A percentile compares a stretch with the other conserved stretches of the same genome.
Conservation (phyloP, 1,284 basidiomycete species). For the Irpex rosettiformis region DNA sequence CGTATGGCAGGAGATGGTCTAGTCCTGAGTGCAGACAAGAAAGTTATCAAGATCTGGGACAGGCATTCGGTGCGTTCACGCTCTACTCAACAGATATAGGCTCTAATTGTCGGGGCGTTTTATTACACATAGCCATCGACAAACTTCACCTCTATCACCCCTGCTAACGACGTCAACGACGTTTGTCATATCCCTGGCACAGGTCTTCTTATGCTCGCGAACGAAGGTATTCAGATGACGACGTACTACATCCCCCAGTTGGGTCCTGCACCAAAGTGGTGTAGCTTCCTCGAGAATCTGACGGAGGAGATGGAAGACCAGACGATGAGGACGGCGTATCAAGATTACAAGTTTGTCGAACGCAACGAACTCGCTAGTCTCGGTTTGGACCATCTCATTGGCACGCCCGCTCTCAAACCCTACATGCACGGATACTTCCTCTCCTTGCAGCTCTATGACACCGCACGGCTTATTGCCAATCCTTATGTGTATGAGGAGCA, state of each 20-base stretch:
- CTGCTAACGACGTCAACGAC: conserved; percentile 85
- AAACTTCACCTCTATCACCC: conserved; percentile 93
- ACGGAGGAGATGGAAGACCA: conserved; percentile 97
- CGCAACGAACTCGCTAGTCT: conserved; percentile 80
- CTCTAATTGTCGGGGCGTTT: conserved; percentile 1
- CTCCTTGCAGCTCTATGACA: conserved; percentile 92
- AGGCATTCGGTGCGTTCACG: conserved; percentile 67
- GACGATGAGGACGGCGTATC: conserved; percentile 74
- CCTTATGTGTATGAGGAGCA: conserved; percentile 95
- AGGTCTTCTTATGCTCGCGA: conserved; percentile 85
- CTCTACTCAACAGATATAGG: no score
- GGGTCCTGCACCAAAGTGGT: conserved; percentile 96
- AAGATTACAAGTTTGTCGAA: conserved; percentile 98
- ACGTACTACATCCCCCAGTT: conserved; percentile 94
- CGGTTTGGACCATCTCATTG: conserved; percentile 91
- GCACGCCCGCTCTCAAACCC: conserved; percentile 92
- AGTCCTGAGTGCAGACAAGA: conserved; percentile 87
- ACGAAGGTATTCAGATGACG: conserved; percentile 90
- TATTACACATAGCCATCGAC: conserved; percentile 57
- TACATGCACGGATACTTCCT: conserved; percentile 99
- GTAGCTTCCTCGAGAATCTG: conserved; percentile 95
- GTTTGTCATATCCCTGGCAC: conserved; percentile 85
- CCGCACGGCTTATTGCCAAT: conserved; percentile 93
- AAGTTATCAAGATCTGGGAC: conserved; percentile 96
- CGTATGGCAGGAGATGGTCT: conserved; percentile 85